Base-by-base conservation (phyloP, 192 early-diverging fungal species). In the Geosiphon pyriformis region DNA sequence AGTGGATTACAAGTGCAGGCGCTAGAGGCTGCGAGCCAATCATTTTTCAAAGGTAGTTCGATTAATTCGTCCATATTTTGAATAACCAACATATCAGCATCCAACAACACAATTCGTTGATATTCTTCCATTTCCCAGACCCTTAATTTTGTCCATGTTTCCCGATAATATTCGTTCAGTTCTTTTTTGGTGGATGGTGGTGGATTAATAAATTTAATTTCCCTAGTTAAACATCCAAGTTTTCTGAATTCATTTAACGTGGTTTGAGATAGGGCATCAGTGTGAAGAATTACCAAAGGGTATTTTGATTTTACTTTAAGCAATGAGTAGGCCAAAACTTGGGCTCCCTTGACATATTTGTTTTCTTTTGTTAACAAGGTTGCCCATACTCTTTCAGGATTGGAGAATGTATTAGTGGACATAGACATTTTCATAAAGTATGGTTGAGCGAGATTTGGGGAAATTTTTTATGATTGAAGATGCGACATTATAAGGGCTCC, bases 41-140 rank as follows among this genome's bases (percentile, higher is more conserved):
- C 57, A 25, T 70, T 47, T 7, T 33, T 37, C 22, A 81, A 49
- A 29, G 48, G 30, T 50, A 72, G 27, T 1, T 72, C 67, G 73
- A 93, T 85, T 3, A 93, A 42, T 34, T 80, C 79, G 60, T 90
- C 88, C 64, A 91, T 84, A 54, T 86, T 85, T 34, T 76, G 53
- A 37, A 78, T 58, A 0, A 84, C 77, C 17, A 90, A 61, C 72
- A 85, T 86, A 69, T 92, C 91, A 0, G 88, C 82, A 70, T 92
- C 91, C 37, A 93, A 37, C 59, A 89, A 79, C 1, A 77, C 81
- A 29, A 90, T 73, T 25, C 72, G 60, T 26, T 86, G 77, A 68
- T 73, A 88, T 3, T 74, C 75, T 1, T 65, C 64, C 23, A 85
- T 77, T 57, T 83, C 74, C 78, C 86, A 91, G 12, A 79, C 88